Percentiles rank a stretch among this genome's conserved stretches.
phyloP scores from a whole-genome alignment of 352 stramenopile genomes.

The Phytophthora tentaculata region DNA sequence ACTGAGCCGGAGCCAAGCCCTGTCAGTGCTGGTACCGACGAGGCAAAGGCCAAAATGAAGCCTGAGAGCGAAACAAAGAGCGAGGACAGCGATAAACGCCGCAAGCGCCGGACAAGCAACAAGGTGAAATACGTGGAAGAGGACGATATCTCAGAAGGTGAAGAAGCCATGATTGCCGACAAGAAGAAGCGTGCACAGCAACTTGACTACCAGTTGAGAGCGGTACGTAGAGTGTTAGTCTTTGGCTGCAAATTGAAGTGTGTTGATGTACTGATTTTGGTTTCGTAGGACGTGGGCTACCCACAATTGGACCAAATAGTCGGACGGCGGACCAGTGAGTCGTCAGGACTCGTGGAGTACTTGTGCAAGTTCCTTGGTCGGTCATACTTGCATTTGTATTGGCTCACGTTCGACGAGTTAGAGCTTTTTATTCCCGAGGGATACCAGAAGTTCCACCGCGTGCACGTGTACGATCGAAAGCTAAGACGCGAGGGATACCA shows the following conservation, averaged over 20 bases:
- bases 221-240: slow-evolving; percentile 33
- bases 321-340: slow-evolving; percentile 80
- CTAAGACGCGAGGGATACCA: slow-evolving; percentile 82
- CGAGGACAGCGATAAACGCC: slow-evolving; percentile 30
- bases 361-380: slow-evolving; percentile 88
- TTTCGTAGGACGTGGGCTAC: slow-evolving; percentile 62
- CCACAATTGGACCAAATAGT: slow-evolving; percentile 85
- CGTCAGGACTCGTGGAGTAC: slow-evolving; percentile 78
- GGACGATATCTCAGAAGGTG: slow-evolving; percentile 70
- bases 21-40: slow-evolving; percentile 1
- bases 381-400: slow-evolving; percentile 90
- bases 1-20: slow-evolving; percentile 19
- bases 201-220: slow-evolving; percentile 73
- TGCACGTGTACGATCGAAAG: slow-evolving; percentile 88
- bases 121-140: slow-evolving; percentile 82
- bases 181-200: slow-evolving; percentile 80
- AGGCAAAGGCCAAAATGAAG: slow-evolving; percentile 4
- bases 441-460: slow-evolving; percentile 87
- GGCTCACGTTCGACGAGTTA: slow-evolving; percentile 88
- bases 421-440: slow-evolving; percentile 86
- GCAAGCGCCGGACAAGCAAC: slow-evolving; percentile 58
- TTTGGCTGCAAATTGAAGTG: not conserved
- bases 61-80: slow-evolving; percentile 13
- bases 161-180: slow-evolving; percentile 56
- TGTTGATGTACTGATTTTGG: slow-evolving; percentile 9